Base-by-base conservation (phyloP, 73 alveolate species). In the Paramecium octaurelia region DNA sequence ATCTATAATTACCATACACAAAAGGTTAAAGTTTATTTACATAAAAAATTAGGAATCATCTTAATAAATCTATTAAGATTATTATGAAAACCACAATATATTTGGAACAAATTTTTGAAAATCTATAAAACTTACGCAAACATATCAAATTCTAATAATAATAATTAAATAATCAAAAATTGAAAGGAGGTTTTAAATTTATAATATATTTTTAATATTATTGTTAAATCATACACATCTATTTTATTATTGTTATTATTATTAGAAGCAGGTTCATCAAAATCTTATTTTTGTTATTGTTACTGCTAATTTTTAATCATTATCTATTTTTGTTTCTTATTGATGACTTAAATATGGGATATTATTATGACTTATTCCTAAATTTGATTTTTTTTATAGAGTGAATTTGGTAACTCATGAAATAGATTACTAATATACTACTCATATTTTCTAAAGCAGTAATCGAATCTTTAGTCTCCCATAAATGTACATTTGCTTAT, bases 381-480 rank as follows among this genome's bases (percentile, higher is more conserved):
- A 42, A 16, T 29, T 35, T 71, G 9, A 71, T n/a, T 23, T n/a
- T 71, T 31, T 35, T 73, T 73, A 38, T 73, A 73, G 0, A 73
- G 7, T 73, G 34, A 27, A 38, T 73, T 35, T 31, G 87, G 87
- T 21, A 73, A 24, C 36, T 73, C 34, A 2, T 34, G 87, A 73
- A 73, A 73, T 35, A 73, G 20, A 31, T 27, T 73, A 6, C 87
- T 73, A 0, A 73, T 73, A 73, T 73, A 38, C 87, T 73, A 11
- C 87, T 60, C 68, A 73, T 73, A 31, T 16, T 73, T 35, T 73
- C 87, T 73, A 73, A 71, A 35, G 87, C 68, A 9, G 4, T 20
- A 73, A 34, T n/a, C 8, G 34, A 73, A 38, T 73, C 58, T n/a
- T 73, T 73, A 73, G 87, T 73, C 10, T 73, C 87, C 87, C 87